Evolutionary conservation across 75 land plant genomes (phyloP), one percentile per base, ranked within the genome.

Genomic region (Azolla pinnata): DNA sequence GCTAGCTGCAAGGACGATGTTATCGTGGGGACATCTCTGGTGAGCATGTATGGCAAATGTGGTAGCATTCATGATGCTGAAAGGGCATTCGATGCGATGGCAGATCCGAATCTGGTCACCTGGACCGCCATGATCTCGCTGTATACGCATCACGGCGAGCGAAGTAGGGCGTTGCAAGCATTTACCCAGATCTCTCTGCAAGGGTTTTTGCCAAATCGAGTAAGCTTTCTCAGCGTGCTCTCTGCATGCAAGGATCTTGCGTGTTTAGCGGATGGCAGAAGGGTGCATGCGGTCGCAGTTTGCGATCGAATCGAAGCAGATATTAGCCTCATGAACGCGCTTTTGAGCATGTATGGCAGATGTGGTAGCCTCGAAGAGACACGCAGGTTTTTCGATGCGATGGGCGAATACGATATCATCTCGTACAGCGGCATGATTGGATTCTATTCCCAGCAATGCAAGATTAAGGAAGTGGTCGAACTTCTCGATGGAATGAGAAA

Each of bases 161-260:
- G n/a, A n/a, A n/a, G n/a, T n/a, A n/a, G n/a, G n/a, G 84, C 50
- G 19, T 32, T 77, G 56, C 30, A 26, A 1, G 49, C 64, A 2
- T 80, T 81, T 34, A 56, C 7, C 1, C 35, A 66, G 23, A 84
- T 84, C 84, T 40, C 53, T 21, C 10, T 1, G 3, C 65, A 74
- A 28, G 80, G 83, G 4, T 51, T 74, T 33, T 16, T 24, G 0
- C 75, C 87, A 5, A 84, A 81, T 27, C 24, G 24, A 52, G 2
- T 18, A 24, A 29, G 2, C 7, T 52, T 19, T 25, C 12, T 52
- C 29, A 52, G 54, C 54, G 27, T 52, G 29, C 24, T 52, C 29
- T 19, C 54, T 14, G 2, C 29, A 19, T 52, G 54, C 14, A 52
- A 52, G 2, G 14, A 24, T 4, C 28, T 29, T 8, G 57, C 54